phyloP scores from a whole-genome alignment of 176 grass and related monocot species.

The Secale cereale region DNA sequence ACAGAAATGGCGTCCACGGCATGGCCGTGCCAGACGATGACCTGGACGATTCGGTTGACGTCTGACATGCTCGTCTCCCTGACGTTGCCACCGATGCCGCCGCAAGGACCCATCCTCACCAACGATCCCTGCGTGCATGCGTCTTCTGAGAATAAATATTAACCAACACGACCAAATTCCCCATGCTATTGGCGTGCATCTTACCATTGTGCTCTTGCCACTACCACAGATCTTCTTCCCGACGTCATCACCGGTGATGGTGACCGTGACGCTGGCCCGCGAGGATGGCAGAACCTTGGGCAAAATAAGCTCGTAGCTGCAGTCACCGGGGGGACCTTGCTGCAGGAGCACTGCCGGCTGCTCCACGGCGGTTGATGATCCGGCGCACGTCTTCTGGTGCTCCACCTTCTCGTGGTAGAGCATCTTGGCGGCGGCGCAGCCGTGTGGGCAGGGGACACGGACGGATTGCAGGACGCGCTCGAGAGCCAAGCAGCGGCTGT shows the following conservation, averaged over 20 bases:
- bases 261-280: too few relatives aligned
- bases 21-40: neutral
- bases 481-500: neutral
- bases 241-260: too few relatives aligned
- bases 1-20: neutral
- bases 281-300: too few relatives aligned
- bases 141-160: too few relatives aligned
- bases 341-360: too few relatives aligned
- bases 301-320: too few relatives aligned
- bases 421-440: neutral
- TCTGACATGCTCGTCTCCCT: neutral
- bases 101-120: neutral
- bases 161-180: too few relatives aligned
- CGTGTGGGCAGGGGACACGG: neutral
- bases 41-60: neutral
- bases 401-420: neutral
- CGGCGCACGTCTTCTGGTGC: neutral
- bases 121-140: neutral
- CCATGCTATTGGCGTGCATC: too few relatives aligned
- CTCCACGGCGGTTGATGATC: neutral
- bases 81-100: neutral
- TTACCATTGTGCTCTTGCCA: too few relatives aligned
- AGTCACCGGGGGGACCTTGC: too few relatives aligned
- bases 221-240: too few relatives aligned
- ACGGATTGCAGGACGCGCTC: neutral